Conservation (phyloP, 768 basidiomycete species). For the Kockovaella imperatae region DNA sequence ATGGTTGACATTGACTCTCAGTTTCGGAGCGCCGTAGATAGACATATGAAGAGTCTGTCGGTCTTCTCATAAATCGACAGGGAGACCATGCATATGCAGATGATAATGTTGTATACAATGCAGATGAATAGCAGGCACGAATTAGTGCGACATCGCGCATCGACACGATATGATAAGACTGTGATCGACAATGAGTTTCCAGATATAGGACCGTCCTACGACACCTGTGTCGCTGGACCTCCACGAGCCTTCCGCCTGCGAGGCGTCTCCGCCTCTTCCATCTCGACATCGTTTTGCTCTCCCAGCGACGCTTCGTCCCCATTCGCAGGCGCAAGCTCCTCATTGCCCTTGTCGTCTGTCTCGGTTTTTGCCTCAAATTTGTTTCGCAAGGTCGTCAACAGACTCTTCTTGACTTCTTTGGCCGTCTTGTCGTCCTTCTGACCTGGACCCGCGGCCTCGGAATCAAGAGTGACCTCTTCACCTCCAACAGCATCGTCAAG, state of each 20-base stretch:
- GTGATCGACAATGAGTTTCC: no score
- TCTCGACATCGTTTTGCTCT: constrained; percentile 3
- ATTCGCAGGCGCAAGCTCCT: constrained; percentile 1
- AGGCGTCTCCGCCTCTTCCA: constrained; percentile 4
- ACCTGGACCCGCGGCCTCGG: constrained; percentile 51
- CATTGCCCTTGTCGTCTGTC: constrained; percentile 3
- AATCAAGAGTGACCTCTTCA: constrained; percentile 52
- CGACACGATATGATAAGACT: no score
- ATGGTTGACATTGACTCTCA: constrained; percentile 10
- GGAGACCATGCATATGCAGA: background rate
- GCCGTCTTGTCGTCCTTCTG: constrained; percentile 59
- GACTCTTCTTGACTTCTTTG: constrained; percentile 72
- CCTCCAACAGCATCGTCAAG: constrained; percentile 93
- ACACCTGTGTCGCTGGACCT: constrained; percentile 10
- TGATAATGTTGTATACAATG: background rate
- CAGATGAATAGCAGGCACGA: background rate
- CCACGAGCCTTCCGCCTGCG: constrained; percentile 28
- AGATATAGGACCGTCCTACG: background rate
- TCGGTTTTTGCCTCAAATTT: constrained; percentile 56
- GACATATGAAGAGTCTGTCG: constrained; percentile 42
- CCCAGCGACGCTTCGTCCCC: background rate
- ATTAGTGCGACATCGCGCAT: background rate
- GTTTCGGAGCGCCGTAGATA: constrained; percentile 42
- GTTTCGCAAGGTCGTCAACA: constrained; percentile 74
- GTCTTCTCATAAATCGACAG: constrained; percentile 22